phyloP scores from a whole-genome alignment of 2,329 filamentous ascomycete genomes.

The Claviceps fusiformis region DNA sequence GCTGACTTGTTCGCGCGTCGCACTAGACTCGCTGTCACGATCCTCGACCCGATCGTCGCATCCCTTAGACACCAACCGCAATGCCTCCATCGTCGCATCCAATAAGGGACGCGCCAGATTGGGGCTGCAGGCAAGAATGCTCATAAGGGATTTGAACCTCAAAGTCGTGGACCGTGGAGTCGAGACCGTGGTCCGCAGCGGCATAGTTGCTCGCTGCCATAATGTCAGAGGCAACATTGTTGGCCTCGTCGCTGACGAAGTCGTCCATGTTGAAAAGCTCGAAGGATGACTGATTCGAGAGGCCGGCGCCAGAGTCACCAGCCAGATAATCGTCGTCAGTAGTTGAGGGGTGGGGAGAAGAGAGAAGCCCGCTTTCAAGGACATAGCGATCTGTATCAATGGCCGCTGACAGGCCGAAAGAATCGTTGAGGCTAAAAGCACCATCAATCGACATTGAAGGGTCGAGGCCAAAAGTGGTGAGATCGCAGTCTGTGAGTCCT shows the following conservation, averaged over 20 bases:
- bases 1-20: conserved; percentile 23
- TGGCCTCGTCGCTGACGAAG: conserved; percentile 41
- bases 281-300: conserved; percentile 25
- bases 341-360: conserved; percentile 55
- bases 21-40: conserved; percentile 18
- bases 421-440: conserved; percentile 55
- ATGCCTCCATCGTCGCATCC: conserved; percentile 62
- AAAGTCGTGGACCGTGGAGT: conserved; percentile 41
- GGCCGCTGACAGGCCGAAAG: conserved; percentile 55
- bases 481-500: conserved; percentile 26
- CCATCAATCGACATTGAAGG: conserved; percentile 45
- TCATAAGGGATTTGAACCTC: conserved; percentile 47
- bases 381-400: conserved; percentile 60
- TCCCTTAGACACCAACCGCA: conserved; percentile 57
- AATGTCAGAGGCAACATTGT: conserved; percentile 30
- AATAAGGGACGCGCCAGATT: conserved; percentile 57
- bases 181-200: conserved; percentile 38
- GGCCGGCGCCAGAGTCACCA: conserved; percentile 42
- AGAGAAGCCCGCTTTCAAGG: conserved; percentile 63
- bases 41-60: conserved; percentile 31
- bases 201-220: conserved; percentile 34
- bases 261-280: conserved; percentile 39
- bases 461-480: conserved; percentile 28
- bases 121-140: conserved; percentile 61
- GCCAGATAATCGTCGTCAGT: conserved; percentile 54